These are phyloP conservation scores for Penicillium cinerascens DNA, from an alignment of 495 filamentous ascomycete species.

Conservation along the genomic window DNA sequence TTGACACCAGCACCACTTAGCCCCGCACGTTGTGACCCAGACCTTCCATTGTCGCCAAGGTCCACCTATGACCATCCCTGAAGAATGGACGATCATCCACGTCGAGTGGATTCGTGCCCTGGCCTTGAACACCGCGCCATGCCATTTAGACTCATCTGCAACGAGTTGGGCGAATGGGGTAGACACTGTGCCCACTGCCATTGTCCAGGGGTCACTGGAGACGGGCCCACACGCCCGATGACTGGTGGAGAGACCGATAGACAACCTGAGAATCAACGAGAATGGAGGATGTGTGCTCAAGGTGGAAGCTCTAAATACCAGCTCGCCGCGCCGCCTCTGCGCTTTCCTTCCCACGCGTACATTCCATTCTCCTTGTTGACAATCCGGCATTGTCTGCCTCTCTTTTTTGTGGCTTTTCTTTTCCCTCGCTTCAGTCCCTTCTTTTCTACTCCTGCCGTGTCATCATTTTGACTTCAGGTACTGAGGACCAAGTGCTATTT, in stretches of 20 bases:
- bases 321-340: slow-evolving; percentile 1
- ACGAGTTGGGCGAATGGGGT: background rate
- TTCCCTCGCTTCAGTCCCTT: slow-evolving; percentile 3
- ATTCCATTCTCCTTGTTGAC: slow-evolving; percentile 28
- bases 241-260: slow-evolving; percentile 3
- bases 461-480: background rate
- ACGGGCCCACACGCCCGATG: background rate
- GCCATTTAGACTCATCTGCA: background rate
- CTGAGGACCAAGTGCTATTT: background rate
- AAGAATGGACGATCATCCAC: slow-evolving; percentile 16
- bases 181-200: background rate
- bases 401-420: slow-evolving; percentile 7
- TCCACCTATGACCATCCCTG: slow-evolving; percentile 1
- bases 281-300: no score
- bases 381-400: slow-evolving; percentile 20
- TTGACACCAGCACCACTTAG: slow-evolving; percentile 11
- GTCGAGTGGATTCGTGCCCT: background rate
- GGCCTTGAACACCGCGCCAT: slow-evolving; percentile 1
- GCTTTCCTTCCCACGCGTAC: slow-evolving; percentile 19
- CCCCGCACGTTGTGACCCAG: slow-evolving; percentile 1
- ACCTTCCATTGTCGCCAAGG: background rate
- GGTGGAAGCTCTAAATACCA: slow-evolving; percentile 4
- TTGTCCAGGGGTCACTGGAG: slow-evolving; percentile 1
- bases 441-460: slow-evolving; percentile 3
- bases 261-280: background rate